Conservation (phyloP, 2,329 filamentous ascomycete species). For the Pyrenochaeta sp. region DNA sequence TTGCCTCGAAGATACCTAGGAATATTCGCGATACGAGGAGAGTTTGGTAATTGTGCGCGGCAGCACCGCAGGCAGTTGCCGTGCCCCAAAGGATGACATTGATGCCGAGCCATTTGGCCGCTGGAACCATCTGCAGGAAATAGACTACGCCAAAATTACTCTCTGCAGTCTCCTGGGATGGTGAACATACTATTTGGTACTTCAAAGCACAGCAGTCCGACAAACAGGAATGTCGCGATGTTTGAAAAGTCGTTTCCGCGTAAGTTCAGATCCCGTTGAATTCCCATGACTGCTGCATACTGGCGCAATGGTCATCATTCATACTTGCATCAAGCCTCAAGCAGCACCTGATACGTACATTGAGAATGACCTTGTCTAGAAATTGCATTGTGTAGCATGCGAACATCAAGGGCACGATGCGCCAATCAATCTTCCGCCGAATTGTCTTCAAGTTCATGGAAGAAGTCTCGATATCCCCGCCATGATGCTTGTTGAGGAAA, state of each 20-base stretch:
- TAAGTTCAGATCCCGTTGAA: slow-evolving; percentile 46
- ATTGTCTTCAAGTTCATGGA: slow-evolving; percentile 4
- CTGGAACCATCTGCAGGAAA: slow-evolving; percentile 58
- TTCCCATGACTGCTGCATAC: slow-evolving; percentile 52
- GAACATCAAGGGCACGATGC: slow-evolving; percentile 48
- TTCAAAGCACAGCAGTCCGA: slow-evolving; percentile 47
- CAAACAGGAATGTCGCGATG: slow-evolving; percentile 45
- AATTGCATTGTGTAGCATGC: slow-evolving; percentile 44
- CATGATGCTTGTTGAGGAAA: slow-evolving; percentile 7
- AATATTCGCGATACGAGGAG: slow-evolving; percentile 59
- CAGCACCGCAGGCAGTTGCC: slow-evolving; percentile 57
- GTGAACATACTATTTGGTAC: slow-evolving; percentile 43
- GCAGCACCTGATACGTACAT: slow-evolving; percentile 15
- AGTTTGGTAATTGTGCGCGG: slow-evolving; percentile 55
- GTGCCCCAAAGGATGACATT: slow-evolving; percentile 56
- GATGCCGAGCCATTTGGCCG: slow-evolving; percentile 59
- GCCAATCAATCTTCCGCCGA: slow-evolving; percentile 46
- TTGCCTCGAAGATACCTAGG: slow-evolving; percentile 61
- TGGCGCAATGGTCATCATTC: slow-evolving; percentile 3
- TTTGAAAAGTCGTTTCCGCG: slow-evolving; percentile 46
- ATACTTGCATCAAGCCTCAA: no score
- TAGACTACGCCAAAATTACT: slow-evolving; percentile 3
- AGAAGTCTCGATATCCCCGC: not conserved
- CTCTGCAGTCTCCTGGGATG: not conserved
- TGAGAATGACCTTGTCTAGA: slow-evolving; percentile 44